A percentile compares a stretch with the other conserved stretches of the same genome.
phyloP scores from a whole-genome alignment of 208 protist genomes.

The Acanthamoeba sp. region DNA sequence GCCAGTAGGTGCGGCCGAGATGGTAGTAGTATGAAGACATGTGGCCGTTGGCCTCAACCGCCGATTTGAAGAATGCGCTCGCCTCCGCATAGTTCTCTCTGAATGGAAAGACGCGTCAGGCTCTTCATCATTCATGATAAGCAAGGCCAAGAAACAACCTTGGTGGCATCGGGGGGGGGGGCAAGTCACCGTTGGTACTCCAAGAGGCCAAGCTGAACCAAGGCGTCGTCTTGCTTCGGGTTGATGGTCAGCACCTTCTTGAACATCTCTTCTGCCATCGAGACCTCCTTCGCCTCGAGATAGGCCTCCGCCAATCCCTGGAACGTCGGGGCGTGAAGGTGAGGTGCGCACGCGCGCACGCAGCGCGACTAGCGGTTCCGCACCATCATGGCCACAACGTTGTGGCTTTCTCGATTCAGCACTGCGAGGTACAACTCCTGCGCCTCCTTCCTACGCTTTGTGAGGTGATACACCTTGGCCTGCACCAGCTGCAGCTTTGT shows the following conservation, averaged over 20 bases:
- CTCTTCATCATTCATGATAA: too few relatives aligned
- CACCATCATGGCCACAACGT: conserved; percentile 21
- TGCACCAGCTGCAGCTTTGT: conserved; percentile 33
- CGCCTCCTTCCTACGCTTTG: conserved; percentile 50
- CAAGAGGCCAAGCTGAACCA: conserved; percentile 42
- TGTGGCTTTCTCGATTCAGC: not conserved
- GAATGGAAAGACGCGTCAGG: not conserved
- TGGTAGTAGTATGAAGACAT: not conserved
- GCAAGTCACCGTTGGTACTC: not conserved
- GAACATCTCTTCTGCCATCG: conserved; percentile 12
- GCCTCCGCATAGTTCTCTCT: conserved; percentile 9
- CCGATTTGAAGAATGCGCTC: conserved; percentile 3
- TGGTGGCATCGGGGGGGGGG: not conserved
- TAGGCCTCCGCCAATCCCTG: conserved; percentile 39
- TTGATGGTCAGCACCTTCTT: conserved; percentile 23
- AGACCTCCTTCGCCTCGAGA: not conserved
- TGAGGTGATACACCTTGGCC: conserved; percentile 44
- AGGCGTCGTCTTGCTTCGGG: conserved; percentile 38
- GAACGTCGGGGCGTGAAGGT: not conserved
- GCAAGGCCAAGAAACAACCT: not conserved
- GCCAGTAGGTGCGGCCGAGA: conserved; percentile 43
- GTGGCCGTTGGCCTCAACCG: conserved; percentile 4
- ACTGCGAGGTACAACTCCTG: conserved; percentile 32
- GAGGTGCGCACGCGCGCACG: not conserved
- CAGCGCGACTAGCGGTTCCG: not conserved